Conservation (phyloP, 2,329 filamentous ascomycete genomes). For the Fusarium tuaranense region DNA sequence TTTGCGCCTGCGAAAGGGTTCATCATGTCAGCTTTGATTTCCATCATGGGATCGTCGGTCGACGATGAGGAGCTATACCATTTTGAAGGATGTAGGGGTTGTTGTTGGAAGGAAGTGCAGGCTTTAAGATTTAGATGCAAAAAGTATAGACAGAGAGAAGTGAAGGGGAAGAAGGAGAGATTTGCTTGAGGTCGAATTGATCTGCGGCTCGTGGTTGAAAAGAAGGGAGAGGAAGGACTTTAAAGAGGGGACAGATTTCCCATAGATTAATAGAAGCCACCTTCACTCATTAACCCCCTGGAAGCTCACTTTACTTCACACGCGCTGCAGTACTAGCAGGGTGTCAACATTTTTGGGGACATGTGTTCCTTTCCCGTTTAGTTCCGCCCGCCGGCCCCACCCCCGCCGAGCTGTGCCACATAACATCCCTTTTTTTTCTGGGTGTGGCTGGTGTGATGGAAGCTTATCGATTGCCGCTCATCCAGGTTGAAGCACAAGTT, state of each 20-base stretch:
- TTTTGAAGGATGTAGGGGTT: slow-evolving; percentile 4
- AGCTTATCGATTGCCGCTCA: slow-evolving; percentile 22
- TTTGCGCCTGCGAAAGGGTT: slow-evolving; percentile 74
- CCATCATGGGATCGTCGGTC: slow-evolving; percentile 29
- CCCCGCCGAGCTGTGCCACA: slow-evolving; percentile 23
- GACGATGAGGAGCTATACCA: slow-evolving; percentile 19
- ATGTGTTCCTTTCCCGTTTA: slow-evolving; percentile 48
- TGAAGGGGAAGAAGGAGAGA: neutral
- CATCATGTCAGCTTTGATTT: slow-evolving; percentile 23
- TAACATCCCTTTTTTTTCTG: neutral
- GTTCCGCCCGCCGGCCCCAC: slow-evolving; percentile 31
- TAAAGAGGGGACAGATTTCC: slow-evolving; percentile 5
- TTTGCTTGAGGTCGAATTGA: neutral
- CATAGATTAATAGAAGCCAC: neutral
- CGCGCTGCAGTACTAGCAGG: neutral
- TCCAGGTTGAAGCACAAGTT: too few relatives aligned
- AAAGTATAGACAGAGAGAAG: slow-evolving; percentile 7
- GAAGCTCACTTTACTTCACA: neutral
- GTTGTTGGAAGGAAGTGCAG: neutral
- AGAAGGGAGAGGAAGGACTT: slow-evolving; percentile 24
- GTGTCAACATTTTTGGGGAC: slow-evolving; percentile 45
- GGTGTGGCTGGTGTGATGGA: slow-evolving; percentile 18
- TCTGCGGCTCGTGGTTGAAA: slow-evolving; percentile 25
- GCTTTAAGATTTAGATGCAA: neutral
- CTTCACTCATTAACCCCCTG: neutral